These are phyloP conservation scores for Tetrapisispora iriomotensis DNA, from an alignment of 805 yeast genomes.

Conservation along the genomic window DNA sequence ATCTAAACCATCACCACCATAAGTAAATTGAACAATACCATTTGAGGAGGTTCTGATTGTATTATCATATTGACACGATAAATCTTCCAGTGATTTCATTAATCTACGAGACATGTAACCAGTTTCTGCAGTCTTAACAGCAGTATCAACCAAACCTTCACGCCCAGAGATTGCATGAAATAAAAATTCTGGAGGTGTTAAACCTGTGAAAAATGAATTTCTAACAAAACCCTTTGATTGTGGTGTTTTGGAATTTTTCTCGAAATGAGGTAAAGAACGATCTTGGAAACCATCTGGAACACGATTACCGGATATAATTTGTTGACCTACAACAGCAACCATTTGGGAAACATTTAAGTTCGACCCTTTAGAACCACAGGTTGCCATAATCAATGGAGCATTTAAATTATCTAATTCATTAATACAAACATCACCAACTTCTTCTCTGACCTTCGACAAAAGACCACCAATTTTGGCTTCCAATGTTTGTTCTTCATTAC, in stretches of 20 bases:
- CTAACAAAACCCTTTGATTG: slow-evolving; percentile 96
- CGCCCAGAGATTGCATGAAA: slow-evolving; percentile 99
- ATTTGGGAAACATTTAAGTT: slow-evolving; percentile 96
- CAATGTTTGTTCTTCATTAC: slow-evolving; percentile 95
- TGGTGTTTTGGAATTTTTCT: slow-evolving; percentile 92
- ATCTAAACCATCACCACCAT: slow-evolving; percentile 98
- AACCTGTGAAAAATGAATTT: slow-evolving; percentile 88
- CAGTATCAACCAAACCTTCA: slow-evolving; percentile 98
- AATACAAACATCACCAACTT: slow-evolving; percentile 97
- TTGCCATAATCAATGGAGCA: slow-evolving; percentile 97
- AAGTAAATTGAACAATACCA: slow-evolving; percentile 94
- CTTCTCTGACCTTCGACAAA: slow-evolving; percentile 94
- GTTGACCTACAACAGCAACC: slow-evolving; percentile 99
- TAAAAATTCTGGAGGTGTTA: slow-evolving; percentile 91
- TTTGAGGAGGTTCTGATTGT: slow-evolving; percentile 93
- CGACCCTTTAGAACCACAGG: slow-evolving; percentile 98
- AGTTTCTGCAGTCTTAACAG: slow-evolving; percentile 98
- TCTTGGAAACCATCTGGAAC: slow-evolving; percentile 99
- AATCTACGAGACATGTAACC: slow-evolving; percentile 97
- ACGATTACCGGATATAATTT: slow-evolving; percentile 96
- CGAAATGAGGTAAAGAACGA: slow-evolving; percentile 93
- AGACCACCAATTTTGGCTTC: slow-evolving; percentile 97
- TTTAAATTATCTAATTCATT: slow-evolving; percentile 79
- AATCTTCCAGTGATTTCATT: slow-evolving; percentile 95
- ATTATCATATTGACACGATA: slow-evolving; percentile 84